Conservation (phyloP, 2,329 filamentous ascomycete species). For the Dothideomycetidae sp. region DNA sequence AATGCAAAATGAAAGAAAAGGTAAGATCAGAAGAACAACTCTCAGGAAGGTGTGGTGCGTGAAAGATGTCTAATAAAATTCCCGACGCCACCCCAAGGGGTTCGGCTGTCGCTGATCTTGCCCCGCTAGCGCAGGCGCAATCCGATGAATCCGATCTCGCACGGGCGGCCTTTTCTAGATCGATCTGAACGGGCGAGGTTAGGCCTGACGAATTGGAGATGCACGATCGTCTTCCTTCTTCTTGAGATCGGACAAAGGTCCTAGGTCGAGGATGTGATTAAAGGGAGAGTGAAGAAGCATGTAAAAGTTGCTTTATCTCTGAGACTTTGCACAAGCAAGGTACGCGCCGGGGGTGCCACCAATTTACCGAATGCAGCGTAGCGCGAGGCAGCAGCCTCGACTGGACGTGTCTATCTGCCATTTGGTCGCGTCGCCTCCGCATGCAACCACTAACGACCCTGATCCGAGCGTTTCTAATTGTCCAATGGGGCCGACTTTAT, state of each 20-base stretch:
- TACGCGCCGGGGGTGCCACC: neutral
- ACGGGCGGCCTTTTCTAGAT: neutral
- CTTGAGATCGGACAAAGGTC: no score
- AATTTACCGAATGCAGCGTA: neutral
- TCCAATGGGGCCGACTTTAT: no score
- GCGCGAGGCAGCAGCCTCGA: neutral
- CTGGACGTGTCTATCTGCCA: neutral
- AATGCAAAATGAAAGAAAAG: neutral
- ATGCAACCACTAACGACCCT: neutral
- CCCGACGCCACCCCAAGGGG: neutral
- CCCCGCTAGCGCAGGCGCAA: neutral
- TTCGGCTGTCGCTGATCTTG: neutral
- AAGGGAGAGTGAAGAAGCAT: no score
- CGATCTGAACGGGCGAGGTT: no score
- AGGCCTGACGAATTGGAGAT: no score
- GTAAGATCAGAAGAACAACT: no score
- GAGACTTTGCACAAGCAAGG: neutral
- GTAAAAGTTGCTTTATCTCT: neutral
- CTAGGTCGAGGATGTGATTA: no score
- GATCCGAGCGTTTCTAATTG: no score
- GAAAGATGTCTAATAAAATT: neutral
- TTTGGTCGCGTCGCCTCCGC: neutral
- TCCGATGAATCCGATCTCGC: neutral
- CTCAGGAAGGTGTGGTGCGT: neutral
- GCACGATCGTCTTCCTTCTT: no score